Base-by-base conservation (phyloP, 2,329 filamentous ascomycete species). In the Xylaria sp. region DNA sequence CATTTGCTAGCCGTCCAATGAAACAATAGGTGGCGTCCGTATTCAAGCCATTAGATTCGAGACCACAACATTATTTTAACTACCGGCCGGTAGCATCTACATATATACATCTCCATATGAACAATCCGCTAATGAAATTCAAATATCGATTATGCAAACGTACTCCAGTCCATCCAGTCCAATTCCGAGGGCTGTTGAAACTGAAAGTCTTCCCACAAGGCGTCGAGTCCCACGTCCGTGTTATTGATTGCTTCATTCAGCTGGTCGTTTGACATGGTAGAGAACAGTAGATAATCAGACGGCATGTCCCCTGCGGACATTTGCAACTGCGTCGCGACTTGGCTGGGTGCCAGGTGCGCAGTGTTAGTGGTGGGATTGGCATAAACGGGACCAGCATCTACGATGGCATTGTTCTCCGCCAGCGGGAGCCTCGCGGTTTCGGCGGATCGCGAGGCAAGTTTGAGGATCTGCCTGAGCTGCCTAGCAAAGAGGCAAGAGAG, bases 401-500 rank as follows among this genome's bases (percentile, higher is more conserved):
- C 37, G 23, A 75, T 70, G 46, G 74, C 70, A 15, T 71, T 74
- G 0, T 64, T 63, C 15, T 76, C 75, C 28, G 70, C 71, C 39
- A 72, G 72, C 2, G 73, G 65, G 34, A 63, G 56, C 20, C 74
- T 68, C 12, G 66, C 61, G 9, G 67, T 72, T 62, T 77, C 76
- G 10, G 75, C 74, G 13, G 77, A 70, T 9, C 74, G 72, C 12
- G 78, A 75, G 37, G 77, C 79, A 34, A 81, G 81, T 58, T 82
- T 80, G 15, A 84, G 78, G 44, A 84, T 79, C 69, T 87, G 83
- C 13, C 85, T 82, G 15, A 90, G 75, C 71, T 89, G 88, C 34
- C 84, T 82, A 1, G 87, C 87, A 74, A 89, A 89, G 2, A 89
- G 78, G 0, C 86, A 84, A 0, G 90, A 92, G 1, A 91, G 85